These are phyloP conservation scores for Flueggea neowawraea DNA, from an alignment of 441 rosid species.

Conservation along the genomic window DNA sequence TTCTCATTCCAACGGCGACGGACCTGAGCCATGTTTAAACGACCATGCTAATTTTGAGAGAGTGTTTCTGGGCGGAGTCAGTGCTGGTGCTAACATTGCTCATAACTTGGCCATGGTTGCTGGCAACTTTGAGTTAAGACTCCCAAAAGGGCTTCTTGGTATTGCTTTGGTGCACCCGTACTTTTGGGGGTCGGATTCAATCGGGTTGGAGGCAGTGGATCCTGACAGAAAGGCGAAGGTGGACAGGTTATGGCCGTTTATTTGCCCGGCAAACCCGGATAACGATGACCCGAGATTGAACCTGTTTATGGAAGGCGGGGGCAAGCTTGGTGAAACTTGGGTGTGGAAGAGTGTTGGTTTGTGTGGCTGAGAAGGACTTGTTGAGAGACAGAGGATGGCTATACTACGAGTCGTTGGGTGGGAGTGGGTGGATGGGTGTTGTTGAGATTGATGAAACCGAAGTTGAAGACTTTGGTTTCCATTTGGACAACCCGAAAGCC, in stretches of 20 bases:
- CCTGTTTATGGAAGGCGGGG: conserved; percentile 23
- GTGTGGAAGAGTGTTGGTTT: conserved; percentile 24
- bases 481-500: conserved; percentile 19
- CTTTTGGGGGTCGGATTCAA: conserved; percentile 11
- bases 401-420: conserved; percentile 22
- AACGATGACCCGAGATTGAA: conserved; percentile 34
- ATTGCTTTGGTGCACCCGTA: conserved; percentile 34
- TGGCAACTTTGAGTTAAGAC: conserved; percentile 5
- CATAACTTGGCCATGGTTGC: conserved; percentile 33
- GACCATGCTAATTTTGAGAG: conserved; percentile 23
- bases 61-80: conserved; percentile 30
- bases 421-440: conserved; percentile 34
- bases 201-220: conserved; percentile 18
- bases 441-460: conserved; percentile 26
- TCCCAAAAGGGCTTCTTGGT: conserved; percentile 12
- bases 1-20: conserved; percentile 22
- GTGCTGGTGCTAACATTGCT: conserved; percentile 38
- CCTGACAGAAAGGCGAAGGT: conserved; percentile 12
- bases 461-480: conserved; percentile 33
- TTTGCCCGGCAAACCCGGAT: conserved; percentile 24
- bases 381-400: conserved; percentile 27
- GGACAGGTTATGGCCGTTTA: conserved; percentile 23
- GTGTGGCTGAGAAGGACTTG: conserved; percentile 36
- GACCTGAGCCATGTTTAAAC: conserved; percentile 39
- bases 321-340: conserved; percentile 18